Evolutionary conservation across 2,329 filamentous ascomycete genomes (phyloP), one percentile per base, ranked within the genome.

Genomic region (Claviceps sp.): DNA sequence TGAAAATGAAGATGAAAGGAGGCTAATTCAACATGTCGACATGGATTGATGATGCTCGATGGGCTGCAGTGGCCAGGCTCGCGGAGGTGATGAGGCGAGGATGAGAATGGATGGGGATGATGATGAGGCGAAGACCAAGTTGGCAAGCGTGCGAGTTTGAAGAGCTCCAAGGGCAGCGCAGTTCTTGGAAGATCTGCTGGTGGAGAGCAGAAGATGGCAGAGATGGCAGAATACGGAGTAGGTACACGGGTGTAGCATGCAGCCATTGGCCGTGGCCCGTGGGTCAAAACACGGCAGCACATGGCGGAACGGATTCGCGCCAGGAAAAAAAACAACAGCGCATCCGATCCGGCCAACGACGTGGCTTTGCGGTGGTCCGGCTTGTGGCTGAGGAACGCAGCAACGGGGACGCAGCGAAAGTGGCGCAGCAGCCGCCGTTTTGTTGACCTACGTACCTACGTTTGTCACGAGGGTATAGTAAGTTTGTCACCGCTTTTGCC

Each of bases 241-340:
- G 37, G 14, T 40, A n/a, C 37, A 16, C 7, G 2, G 4, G 13
- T 48, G 46, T 53, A 54, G 56, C 53, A 54, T 52, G 58, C 56
- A 57, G 55, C 56, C 53, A 58, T 62, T 63, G 62, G 63, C 56
- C 57, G 58, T 58, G 56, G 61, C 62, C 56, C 57, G 58, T 58
- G 56, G 56, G 57, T 52, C 57, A 63, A 64, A 64, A 65, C 59
- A 57, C 47, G 52, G 37, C 52, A 50, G 48, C 42, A 48, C 52
- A 50, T 48, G 37, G 52, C 54, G 55, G 47, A 53, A 56, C 46
- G 47, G 42, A 47, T 44, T 48, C 37, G 50, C 5, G 42, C 34
- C 26, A 24, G 24, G 44, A 56, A n/a, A 50, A 18, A 30, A 40
- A 45, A 45, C 26, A 46, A 44, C 22, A 24, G 22, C n/a, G 30